These are phyloP conservation scores for Sphagnum tenellum DNA, from an alignment of 225 moss, liverwort and hornwort genomes.

Conservation along the genomic window DNA sequence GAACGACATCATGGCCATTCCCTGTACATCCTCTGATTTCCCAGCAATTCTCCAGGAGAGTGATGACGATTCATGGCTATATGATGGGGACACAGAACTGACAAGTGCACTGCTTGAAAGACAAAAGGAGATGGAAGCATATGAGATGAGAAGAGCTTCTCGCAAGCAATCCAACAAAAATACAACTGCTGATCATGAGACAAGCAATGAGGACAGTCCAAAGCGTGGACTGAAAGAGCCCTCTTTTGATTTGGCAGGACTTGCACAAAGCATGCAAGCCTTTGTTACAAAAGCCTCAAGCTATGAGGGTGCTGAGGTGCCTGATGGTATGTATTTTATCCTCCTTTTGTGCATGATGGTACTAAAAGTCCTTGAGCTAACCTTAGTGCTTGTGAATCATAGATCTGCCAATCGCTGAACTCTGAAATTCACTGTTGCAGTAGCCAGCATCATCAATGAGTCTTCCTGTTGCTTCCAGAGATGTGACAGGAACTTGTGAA, in stretches of 20 bases:
- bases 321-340: conserved; percentile 32
- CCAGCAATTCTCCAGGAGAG: conserved; percentile 28
- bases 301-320: conserved; percentile 94
- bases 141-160: conserved; percentile 31
- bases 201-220: conserved; percentile 11
- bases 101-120: conserved; percentile 46
- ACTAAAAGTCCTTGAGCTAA: too few relatives aligned
- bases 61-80: conserved; percentile 79
- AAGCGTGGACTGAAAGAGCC: conserved; percentile 32
- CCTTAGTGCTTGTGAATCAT: too few relatives aligned
- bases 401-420: too few relatives aligned
- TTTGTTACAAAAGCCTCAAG: conserved; percentile 88
- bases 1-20: conserved; percentile 51
- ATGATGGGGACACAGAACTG: conserved; percentile 82
- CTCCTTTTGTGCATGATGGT: too few relatives aligned
- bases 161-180: conserved; percentile 15
- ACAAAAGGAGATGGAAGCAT: conserved; percentile 78
- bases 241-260: conserved; percentile 55
- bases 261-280: conserved; percentile 70
- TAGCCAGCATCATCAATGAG: too few relatives aligned
- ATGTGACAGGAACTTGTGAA: too few relatives aligned
- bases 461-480: too few relatives aligned
- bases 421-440: too few relatives aligned
- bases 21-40: conserved; percentile 37
- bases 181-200: neutral